Conservation (phyloP, 495 filamentous ascomycete genomes). For the Annulohypoxylon moriforme region DNA sequence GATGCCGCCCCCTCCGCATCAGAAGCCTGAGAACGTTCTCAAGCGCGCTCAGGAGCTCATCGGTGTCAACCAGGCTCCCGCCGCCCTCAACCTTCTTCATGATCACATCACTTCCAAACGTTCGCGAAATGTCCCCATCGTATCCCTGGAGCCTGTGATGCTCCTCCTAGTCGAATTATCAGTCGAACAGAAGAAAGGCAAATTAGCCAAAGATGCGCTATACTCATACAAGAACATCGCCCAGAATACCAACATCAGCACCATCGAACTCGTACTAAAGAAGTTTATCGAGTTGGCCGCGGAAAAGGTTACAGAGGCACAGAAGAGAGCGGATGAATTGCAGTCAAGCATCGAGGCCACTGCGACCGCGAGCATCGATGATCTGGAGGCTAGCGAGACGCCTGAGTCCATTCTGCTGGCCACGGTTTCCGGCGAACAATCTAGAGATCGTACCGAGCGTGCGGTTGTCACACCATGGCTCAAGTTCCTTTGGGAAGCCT, state of each 20-base stretch:
- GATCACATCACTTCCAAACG: conserved; percentile 99
- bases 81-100: conserved; percentile 93
- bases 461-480: conserved; percentile 99
- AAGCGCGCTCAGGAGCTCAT: conserved; percentile 99
- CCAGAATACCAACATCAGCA: conserved; percentile 97
- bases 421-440: conserved; percentile 97
- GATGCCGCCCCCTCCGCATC: conserved; percentile 94
- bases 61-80: conserved; percentile 91
- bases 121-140: conserved; percentile 96
- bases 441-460: conserved; percentile 93
- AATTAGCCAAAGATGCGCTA: conserved; percentile 96
- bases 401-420: conserved; percentile 98
- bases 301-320: conserved; percentile 93
- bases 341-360: conserved; percentile 88
- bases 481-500: conserved; percentile 99
- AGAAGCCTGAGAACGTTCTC: conserved; percentile 98
- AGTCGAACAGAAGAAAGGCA: conserved; percentile 96
- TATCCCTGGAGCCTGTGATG: conserved; percentile 97
- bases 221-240: conserved; percentile 99
- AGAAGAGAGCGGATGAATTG: conserved; percentile 94
- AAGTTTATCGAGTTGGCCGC: conserved; percentile 98
- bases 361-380: conserved; percentile 75
- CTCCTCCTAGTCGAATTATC: conserved; percentile 95
- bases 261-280: conserved; percentile 96
- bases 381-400: conserved; percentile 96